A percentile compares a stretch with the other conserved stretches of the same genome.
phyloP scores from a whole-genome alignment of 306 rosid species.

The Cucurbita moschata region DNA sequence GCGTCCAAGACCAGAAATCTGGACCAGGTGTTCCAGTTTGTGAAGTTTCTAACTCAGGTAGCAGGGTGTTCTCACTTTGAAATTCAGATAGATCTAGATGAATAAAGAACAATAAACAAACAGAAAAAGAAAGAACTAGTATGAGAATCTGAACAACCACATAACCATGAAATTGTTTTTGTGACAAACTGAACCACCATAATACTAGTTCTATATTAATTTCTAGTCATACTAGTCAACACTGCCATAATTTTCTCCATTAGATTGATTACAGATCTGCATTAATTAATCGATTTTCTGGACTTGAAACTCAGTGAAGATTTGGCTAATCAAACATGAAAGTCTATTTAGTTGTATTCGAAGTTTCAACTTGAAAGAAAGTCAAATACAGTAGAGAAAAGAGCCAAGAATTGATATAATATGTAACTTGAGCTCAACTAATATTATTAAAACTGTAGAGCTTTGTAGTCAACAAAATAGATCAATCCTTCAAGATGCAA shows the following conservation, averaged over 20 bases:
- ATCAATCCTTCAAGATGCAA: not conserved
- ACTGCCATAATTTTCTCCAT: not conserved
- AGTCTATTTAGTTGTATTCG: not conserved
- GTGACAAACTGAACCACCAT: too few relatives aligned
- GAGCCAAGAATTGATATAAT: not conserved
- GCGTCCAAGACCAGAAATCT: conserved; percentile 94
- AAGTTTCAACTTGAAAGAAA: not conserved
- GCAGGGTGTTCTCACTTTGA: conserved; percentile 13
- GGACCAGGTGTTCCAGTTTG: conserved; percentile 64
- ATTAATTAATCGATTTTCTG: not conserved
- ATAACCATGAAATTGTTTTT: not conserved
- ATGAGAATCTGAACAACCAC: not conserved
- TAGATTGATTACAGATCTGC: not conserved
- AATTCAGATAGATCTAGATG: conserved; percentile 17
- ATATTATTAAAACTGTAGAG: not conserved
- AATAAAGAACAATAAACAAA: not conserved
- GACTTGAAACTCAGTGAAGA: not conserved
- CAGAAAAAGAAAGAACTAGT: not conserved
- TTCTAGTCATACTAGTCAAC: not conserved
- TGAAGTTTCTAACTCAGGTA: conserved; percentile 25
- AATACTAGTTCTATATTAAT: too few relatives aligned
- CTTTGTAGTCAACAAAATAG: not conserved
- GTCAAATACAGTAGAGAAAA: not conserved
- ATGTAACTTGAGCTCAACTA: not conserved
- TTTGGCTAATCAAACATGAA: not conserved